Evolutionary conservation across 257 asterid species (phyloP).

Genomic region (Plantago major): DNA sequence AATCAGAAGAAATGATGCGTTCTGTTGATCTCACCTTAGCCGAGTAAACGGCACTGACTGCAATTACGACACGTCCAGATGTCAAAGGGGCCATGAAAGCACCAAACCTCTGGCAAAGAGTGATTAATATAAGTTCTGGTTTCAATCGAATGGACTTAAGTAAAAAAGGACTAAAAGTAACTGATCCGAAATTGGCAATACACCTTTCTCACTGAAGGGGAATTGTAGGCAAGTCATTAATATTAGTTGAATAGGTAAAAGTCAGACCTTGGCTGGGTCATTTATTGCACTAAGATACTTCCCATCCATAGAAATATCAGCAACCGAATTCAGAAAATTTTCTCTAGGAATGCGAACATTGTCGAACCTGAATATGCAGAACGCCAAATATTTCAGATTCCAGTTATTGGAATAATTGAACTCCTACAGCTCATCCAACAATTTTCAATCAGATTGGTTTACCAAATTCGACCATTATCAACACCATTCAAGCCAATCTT

Average conservation of each 20-base stretch:
- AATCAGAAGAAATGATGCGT: not conserved
- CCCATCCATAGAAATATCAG: constrained; percentile 88
- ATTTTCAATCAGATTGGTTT: constrained; percentile 16
- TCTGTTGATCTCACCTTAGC: constrained; percentile 49
- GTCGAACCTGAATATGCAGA: constrained; percentile 70
- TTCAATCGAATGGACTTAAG: not conserved
- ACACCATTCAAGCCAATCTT: constrained; percentile 96
- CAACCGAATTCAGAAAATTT: constrained; percentile 83
- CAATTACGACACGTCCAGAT: constrained; percentile 90
- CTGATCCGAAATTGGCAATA: not conserved
- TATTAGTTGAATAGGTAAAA: constrained; percentile 2
- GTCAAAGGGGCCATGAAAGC: constrained; percentile 98
- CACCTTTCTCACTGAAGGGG: too few relatives aligned
- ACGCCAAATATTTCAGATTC: constrained; percentile 8
- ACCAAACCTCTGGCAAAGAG: constrained; percentile 75
- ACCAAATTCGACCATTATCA: constrained; percentile 94
- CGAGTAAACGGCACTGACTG: constrained; percentile 62
- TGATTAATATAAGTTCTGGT: constrained; percentile 17
- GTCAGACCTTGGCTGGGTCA: constrained; percentile 78
- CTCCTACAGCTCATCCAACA: not conserved
- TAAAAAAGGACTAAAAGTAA: not conserved
- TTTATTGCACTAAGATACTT: constrained; percentile 73
- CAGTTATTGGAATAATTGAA: too few relatives aligned
- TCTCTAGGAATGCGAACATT: constrained; percentile 86
- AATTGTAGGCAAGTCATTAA: not conserved